Evolutionary conservation across 2,329 filamentous ascomycete genomes (phyloP), one percentile per base, ranked within the genome.

Genomic region (Venturia pyrina): DNA sequence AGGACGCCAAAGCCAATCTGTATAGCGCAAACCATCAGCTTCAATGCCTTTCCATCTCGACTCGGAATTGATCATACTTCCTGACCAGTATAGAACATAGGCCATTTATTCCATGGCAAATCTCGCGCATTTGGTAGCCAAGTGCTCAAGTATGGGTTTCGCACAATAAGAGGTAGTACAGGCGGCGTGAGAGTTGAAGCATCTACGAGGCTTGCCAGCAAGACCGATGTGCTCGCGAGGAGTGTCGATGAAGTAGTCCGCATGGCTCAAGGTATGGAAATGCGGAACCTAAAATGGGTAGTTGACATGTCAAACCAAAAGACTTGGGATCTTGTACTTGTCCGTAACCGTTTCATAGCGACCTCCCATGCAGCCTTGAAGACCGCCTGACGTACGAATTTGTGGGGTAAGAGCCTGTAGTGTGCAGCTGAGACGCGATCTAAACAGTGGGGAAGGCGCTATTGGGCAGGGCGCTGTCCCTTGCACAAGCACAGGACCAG

Each of bases 81-180:
- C 71, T 86, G 81, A 43, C 89, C 89, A 7, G 88, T 90, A 82
- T 87, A 93, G 75, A 93, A 92, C 75, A 93, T 93, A 32, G 91
- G 91, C 91, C 91, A 96, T 77, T 85, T 84, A 65, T 86, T 83
- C 91, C 91, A 96, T 1, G 91, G 91, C 59, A 82, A 82, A 66
- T 88, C 83, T 70, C 91, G 83, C 50, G 90, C 89, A 75, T 84
- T 82, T 61, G 81, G 80, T 66, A 91, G 79, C 82, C 75, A 83
- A 71, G 79, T 80, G 66, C 78, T 81, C 65, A 82, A 72, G 70
- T 82, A 82, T 19, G 80, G 80, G 67, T 79, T 82, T 66, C 80
- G 76, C 59, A 82, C 80, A 66, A 81, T 77, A 68, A 82, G 75
- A 17, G 80, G 80, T 60, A 82, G 75, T 7, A 82, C 78, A 15